Evolutionary conservation across 306 rosid genomes (phyloP).

Genomic region (Bauhinia variegata): DNA sequence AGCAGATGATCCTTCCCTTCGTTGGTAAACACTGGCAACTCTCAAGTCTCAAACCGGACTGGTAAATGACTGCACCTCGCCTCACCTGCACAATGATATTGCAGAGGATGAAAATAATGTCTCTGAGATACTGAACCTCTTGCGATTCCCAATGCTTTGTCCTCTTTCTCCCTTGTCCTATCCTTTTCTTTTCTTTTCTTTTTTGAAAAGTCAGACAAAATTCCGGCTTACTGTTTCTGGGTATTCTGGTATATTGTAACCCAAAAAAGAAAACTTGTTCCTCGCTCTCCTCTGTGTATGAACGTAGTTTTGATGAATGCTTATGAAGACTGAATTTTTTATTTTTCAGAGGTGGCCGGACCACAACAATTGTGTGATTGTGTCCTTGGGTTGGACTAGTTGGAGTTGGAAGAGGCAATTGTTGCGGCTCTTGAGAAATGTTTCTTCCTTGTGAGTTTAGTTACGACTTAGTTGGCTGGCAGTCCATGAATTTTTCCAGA

Average conservation of each 20-base stretch:
- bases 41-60: too few species aligned
- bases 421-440: slow-evolving; percentile 7
- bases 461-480: slow-evolving; percentile 47
- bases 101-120: too few species aligned
- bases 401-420: slow-evolving; percentile 40
- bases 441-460: slow-evolving; percentile 41
- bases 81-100: too few species aligned
- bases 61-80: too few species aligned
- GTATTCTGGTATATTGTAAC: slow-evolving; percentile 14
- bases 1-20: neutral
- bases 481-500: too few species aligned
- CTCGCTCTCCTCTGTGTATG: too few species aligned
- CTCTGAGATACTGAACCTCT: too few species aligned
- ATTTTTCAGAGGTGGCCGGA: slow-evolving; percentile 42
- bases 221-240: slow-evolving; percentile 5
- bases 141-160: too few species aligned
- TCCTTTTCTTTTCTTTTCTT: neutral
- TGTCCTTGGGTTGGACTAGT: slow-evolving; percentile 33
- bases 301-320: slow-evolving; percentile 22
- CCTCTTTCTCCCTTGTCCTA: neutral
- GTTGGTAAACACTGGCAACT: too few species aligned
- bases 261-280: too few species aligned
- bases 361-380: slow-evolving; percentile 37
- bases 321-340: slow-evolving; percentile 26
- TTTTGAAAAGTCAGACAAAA: too few species aligned